A percentile compares a stretch with the other conserved stretches of the same genome.
Conservation (phyloP, 805 yeast genomes). For the Nakazawaea laoshanensis region DNA sequence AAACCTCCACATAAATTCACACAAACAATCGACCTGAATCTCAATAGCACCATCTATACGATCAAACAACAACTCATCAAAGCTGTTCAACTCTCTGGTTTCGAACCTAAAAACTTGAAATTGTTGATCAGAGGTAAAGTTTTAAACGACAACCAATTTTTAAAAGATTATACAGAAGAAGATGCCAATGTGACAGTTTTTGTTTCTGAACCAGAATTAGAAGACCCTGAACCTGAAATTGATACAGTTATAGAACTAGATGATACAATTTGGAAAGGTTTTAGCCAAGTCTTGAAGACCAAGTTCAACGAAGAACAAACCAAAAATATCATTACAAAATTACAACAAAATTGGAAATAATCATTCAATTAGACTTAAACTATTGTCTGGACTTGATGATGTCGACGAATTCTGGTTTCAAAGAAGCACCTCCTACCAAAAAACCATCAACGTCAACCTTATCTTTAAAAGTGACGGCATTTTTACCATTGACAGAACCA, state of each 20-base stretch:
- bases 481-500: constrained; percentile 95
- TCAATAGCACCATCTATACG: constrained; percentile 23
- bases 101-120: constrained; percentile 25
- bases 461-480: constrained; percentile 83
- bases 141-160: constrained; percentile 25
- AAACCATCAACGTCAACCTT: constrained; percentile 95
- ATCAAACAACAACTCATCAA: constrained; percentile 26
- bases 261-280: background rate
- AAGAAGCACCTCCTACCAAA: constrained; percentile 98
- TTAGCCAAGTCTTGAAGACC: too few relatives aligned
- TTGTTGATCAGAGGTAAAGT: constrained; percentile 34
- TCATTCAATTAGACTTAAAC: background rate
- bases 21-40: constrained; percentile 18
- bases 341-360: too few relatives aligned
- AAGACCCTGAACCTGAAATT: background rate
- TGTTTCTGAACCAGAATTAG: constrained; percentile 4
- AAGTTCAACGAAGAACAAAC: too few relatives aligned
- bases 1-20: constrained; percentile 34
- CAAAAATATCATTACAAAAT: too few relatives aligned
- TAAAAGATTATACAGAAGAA: constrained; percentile 16
- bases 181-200: constrained; percentile 16
- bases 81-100: constrained; percentile 12
- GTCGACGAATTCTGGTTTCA: constrained; percentile 96
- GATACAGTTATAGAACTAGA: too few relatives aligned
- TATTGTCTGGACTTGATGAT: constrained; percentile 88